Evolutionary conservation across 228 moss, liverwort and hornwort genomes (phyloP).

Genomic region (Sphagnum fallax): DNA sequence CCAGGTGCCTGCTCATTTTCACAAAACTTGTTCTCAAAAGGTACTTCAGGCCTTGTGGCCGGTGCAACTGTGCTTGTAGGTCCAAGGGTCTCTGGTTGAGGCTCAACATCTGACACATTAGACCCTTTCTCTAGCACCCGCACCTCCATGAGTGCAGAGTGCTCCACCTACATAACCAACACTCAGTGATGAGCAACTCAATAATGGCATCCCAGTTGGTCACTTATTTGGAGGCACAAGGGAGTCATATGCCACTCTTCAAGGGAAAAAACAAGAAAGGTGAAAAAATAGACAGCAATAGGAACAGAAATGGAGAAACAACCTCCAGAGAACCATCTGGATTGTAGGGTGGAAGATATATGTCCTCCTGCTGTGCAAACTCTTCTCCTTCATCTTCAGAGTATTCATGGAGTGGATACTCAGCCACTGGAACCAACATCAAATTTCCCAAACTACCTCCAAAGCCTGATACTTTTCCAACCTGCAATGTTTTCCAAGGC

Average conservation of each 20-base stretch:
- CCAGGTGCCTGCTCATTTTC: too few species aligned
- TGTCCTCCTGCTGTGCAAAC: constrained; percentile 21
- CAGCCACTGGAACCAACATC: constrained; percentile 49
- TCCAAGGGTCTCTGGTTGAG: not conserved
- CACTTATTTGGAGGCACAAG: not conserved
- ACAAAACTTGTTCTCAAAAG: not conserved
- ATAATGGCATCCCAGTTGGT: not conserved
- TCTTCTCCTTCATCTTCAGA: constrained; percentile 16
- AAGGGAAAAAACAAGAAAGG: not conserved
- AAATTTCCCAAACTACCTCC: constrained; percentile 24
- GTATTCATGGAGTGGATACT: constrained; percentile 43
- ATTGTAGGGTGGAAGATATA: constrained; percentile 49
- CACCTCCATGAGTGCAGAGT: constrained; percentile 63
- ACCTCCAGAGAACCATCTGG: constrained; percentile 71
- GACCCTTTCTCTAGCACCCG: constrained; percentile 48
- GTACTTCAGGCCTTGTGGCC: not conserved
- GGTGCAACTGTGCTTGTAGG: not conserved
- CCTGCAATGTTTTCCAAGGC: constrained; percentile 22
- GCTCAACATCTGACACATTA: not conserved
- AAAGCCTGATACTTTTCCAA: constrained; percentile 57
- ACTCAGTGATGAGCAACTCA: not conserved
- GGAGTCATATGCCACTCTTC: not conserved
- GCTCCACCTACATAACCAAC: constrained; percentile 18
- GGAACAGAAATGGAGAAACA: not conserved
- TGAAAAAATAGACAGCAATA: not conserved